Evolutionary conservation across 345 rosid genomes (phyloP).

Genomic region (Diplotaxis tenuifolia): DNA sequence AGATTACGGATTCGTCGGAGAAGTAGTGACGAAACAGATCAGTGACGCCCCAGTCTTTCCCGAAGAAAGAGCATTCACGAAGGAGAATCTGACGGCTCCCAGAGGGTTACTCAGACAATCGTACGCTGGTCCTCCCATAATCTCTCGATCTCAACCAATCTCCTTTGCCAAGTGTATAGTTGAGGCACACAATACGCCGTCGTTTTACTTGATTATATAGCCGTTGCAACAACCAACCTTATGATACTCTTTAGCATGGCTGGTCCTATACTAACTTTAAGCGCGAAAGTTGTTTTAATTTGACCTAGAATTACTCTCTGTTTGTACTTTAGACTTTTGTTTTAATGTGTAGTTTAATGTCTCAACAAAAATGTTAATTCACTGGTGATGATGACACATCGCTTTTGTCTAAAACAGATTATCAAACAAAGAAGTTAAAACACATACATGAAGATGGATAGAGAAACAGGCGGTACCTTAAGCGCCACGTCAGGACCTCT

Average conservation of each 20-base stretch:
- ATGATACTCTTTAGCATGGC: too few relatives aligned
- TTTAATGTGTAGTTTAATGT: too few relatives aligned
- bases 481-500: conserved; percentile 87
- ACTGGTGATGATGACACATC: background rate
- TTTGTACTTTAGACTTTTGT: too few relatives aligned
- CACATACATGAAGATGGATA: background rate
- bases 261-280: too few relatives aligned
- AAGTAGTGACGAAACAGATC: too few relatives aligned
- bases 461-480: conserved; percentile 84
- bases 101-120: conserved; percentile 82
- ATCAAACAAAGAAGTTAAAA: background rate
- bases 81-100: conserved; percentile 69
- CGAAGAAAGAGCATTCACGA: conserved; percentile 65
- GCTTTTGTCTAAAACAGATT: background rate
- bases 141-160: conserved; percentile 2
- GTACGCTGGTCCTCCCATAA: conserved; percentile 78
- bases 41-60: too few relatives aligned
- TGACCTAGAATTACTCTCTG: too few relatives aligned
- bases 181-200: background rate
- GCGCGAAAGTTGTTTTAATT: too few relatives aligned
- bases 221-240: too few relatives aligned
- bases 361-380: too few relatives aligned
- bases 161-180: conserved; percentile 1
- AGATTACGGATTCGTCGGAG: too few relatives aligned
- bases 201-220: background rate